phyloP scores from a whole-genome alignment of 2,329 filamentous ascomycete species.

The Amauroascus niger region DNA sequence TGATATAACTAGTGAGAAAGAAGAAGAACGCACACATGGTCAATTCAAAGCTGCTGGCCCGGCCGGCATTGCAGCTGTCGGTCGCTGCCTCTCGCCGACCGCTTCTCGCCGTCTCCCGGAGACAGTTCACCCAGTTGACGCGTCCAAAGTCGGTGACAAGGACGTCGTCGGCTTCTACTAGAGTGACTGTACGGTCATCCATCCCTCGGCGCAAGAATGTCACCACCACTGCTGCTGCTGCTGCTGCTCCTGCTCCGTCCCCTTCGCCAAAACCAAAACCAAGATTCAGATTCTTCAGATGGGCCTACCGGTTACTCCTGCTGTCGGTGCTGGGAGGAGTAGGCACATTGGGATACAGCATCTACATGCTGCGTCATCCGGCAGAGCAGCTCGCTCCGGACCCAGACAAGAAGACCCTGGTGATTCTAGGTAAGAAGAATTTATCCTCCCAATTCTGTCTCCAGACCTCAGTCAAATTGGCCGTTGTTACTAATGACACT shows the following conservation, averaged over 20 bases:
- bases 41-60: slow-evolving; percentile 14
- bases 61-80: slow-evolving; percentile 11
- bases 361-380: slow-evolving; percentile 76
- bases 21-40: background rate
- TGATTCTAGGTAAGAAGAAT: slow-evolving; percentile 85
- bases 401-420: slow-evolving; percentile 89
- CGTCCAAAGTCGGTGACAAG: too few relatives aligned
- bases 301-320: slow-evolving; percentile 75
- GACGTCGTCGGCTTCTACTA: background rate
- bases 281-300: slow-evolving; percentile 62
- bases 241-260: slow-evolving; percentile 25
- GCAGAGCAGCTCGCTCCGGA: slow-evolving; percentile 68
- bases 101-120: slow-evolving; percentile 6
- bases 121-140: slow-evolving; percentile 9
- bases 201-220: slow-evolving; percentile 40
- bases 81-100: slow-evolving; percentile 10
- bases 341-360: slow-evolving; percentile 65
- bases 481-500: too few relatives aligned
- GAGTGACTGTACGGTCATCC: slow-evolving; percentile 6
- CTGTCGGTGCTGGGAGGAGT: slow-evolving; percentile 60
- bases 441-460: background rate
- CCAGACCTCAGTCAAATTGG: too few relatives aligned
- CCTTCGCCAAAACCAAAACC: slow-evolving; percentile 39
- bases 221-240: slow-evolving; percentile 27
- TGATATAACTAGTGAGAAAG: background rate